Conservation (phyloP, 208 protist genomes). For the Leishmania amazonensis region DNA sequence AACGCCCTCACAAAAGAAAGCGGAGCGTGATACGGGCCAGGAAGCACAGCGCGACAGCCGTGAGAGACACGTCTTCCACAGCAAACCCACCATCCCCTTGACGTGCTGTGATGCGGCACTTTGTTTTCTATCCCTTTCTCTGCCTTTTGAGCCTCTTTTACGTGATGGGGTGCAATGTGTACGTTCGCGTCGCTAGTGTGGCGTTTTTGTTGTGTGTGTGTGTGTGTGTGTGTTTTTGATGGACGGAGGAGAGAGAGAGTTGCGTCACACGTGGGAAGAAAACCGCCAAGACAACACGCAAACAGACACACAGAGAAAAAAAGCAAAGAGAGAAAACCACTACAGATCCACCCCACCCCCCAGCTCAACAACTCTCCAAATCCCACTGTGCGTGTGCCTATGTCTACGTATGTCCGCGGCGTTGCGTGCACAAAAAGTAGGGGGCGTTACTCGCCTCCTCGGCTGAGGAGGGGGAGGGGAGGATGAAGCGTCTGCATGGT, state of each 20-base stretch:
- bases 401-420: not conserved
- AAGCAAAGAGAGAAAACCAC: not conserved
- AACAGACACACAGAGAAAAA: not conserved
- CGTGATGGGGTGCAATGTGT: not conserved
- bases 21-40: not conserved
- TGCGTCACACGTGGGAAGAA: not conserved
- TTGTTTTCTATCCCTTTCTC: conserved; percentile 6
- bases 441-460: not conserved
- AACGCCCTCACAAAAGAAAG: not conserved
- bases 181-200: not conserved
- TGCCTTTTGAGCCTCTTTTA: conserved; percentile 1
- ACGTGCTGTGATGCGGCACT: conserved; percentile 1
- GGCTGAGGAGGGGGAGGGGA: not conserved
- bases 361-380: not conserved
- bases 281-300: too few relatives aligned
- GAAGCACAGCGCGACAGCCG: not conserved
- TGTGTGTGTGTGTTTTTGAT: not conserved
- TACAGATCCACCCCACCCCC: not conserved
- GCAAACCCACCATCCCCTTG: not conserved
- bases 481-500: not conserved
- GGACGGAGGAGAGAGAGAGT: not conserved
- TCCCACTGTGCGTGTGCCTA: not conserved
- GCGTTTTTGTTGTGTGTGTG: not conserved
- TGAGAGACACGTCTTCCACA: not conserved
- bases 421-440: not conserved